Percentiles rank a stretch among this genome's conserved stretches.
Conservation (phyloP, 305 asterid genomes). For the Fraxinus sp. region DNA sequence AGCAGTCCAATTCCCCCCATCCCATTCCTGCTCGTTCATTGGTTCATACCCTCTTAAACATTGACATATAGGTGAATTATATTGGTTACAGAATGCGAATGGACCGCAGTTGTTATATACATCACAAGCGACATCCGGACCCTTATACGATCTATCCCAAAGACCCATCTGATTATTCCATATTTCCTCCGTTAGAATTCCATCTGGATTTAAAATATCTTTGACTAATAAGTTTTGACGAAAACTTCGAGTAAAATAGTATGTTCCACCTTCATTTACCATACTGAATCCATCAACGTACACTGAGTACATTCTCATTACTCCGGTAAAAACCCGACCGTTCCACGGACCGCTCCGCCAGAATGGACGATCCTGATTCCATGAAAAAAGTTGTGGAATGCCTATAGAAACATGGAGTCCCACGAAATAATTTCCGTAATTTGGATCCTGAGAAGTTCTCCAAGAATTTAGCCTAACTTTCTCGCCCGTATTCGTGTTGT, state of each 20-base stretch:
- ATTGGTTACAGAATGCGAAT: conserved; percentile 29
- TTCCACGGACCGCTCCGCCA: conserved; percentile 1
- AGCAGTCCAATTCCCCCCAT: conserved; percentile 34
- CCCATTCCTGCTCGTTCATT: conserved; percentile 31
- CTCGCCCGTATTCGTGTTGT: background rate
- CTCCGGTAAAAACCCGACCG: background rate
- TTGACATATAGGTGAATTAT: conserved; percentile 29
- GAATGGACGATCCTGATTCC: background rate
- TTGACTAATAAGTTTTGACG: background rate
- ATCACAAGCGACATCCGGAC: conserved; percentile 14
- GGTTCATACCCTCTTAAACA: conserved; percentile 42
- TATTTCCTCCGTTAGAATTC: background rate
- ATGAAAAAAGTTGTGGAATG: background rate
- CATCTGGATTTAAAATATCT: background rate
- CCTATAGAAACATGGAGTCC: background rate
- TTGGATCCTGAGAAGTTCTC: conserved; percentile 1
- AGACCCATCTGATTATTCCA: background rate
- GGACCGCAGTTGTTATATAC: conserved; percentile 37
- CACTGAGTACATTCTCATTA: background rate
- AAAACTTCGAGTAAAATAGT: background rate
- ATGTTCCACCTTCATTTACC: background rate
- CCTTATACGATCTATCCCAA: background rate
- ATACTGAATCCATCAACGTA: background rate
- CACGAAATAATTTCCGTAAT: background rate
- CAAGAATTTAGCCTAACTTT: background rate